Evolutionary conservation across 352 stramenopile genomes (phyloP).

Genomic region (Globisporangium splendens): DNA sequence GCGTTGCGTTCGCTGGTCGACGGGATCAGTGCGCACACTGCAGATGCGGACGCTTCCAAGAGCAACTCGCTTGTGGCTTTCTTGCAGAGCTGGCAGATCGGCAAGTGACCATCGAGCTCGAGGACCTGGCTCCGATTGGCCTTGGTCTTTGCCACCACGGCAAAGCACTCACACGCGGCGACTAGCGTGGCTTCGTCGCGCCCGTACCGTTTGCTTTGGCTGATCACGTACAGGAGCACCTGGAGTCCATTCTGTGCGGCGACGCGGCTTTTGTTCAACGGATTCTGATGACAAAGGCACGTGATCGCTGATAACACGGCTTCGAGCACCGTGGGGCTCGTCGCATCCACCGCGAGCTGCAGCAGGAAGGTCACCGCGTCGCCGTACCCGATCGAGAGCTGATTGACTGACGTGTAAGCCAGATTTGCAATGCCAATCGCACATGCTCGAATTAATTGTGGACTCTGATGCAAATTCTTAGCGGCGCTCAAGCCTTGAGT

Average conservation of each 20-base stretch:
- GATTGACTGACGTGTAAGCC: constrained; percentile 62
- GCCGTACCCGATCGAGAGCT: constrained; percentile 73
- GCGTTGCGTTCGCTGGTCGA: constrained; percentile 28
- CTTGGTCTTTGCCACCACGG: constrained; percentile 39
- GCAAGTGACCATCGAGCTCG: constrained; percentile 55
- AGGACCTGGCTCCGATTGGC: constrained; percentile 43
- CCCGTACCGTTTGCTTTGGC: constrained; percentile 29
- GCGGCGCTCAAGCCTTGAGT: constrained; percentile 19
- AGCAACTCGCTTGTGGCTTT: constrained; percentile 23
- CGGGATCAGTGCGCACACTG: constrained; percentile 50
- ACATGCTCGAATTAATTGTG: constrained; percentile 37
- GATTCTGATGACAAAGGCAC: constrained; percentile 58
- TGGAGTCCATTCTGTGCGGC: constrained; percentile 64
- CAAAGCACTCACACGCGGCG: constrained; percentile 47
- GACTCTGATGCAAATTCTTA: constrained; percentile 26
- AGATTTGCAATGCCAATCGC: constrained; percentile 62
- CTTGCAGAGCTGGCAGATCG: constrained; percentile 49
- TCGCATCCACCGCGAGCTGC: constrained; percentile 58
- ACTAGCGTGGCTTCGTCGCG: constrained; percentile 36
- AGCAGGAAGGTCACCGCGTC: constrained; percentile 58
- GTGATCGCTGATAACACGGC: constrained; percentile 40
- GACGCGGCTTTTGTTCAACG: constrained; percentile 63
- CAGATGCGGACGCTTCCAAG: constrained; percentile 41
- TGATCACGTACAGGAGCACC: constrained; percentile 60
- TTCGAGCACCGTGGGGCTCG: constrained; percentile 37